Evolutionary conservation across 371 early-diverging fungal species (phyloP), one percentile per base, ranked within the genome.

Genomic region (Circinella minor): DNA sequence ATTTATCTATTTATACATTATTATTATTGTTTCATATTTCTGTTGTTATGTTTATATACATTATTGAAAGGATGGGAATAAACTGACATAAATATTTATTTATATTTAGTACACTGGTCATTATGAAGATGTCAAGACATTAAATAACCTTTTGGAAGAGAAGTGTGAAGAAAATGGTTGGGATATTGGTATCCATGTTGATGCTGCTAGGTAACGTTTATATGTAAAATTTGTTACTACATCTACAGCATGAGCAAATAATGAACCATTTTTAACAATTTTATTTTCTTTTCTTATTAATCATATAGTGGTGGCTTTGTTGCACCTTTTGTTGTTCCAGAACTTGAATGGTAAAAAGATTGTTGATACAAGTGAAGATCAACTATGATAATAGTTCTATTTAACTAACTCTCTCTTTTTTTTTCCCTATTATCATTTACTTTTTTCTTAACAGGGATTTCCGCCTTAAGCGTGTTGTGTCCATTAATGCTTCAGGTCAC

Each of bases 401-500:
- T 43, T 43, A 43, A 9, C 11, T 43, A 43, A 9, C 43, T 3
- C 43, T 11, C 6, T 43, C 11, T 9, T 43, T 43, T 43, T 43
- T 43, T 43, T 39, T 39, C 9, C 43, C 3, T 43, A 11, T 43
- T 27, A 27, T 27, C 27, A 27, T 27, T 27, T 27, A 2, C 27
- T 27, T 27, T 27, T 27, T 27, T 2, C 27, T 27, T 2, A 27
- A 43, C 34, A 76, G 80, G 83, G 83, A 83, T 69, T 94, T 93
- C 77, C 79, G 88, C n/a, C 78, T 92, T 38, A 81, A 81, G 14
- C 88, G 81, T 14, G 92, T 92, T 7, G 83, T 81, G 7, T 88
- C 88, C 4, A 93, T 93, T 79, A 92, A 91, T 71, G 85, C 83
- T 14, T 87, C 87, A 69, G 92, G 92, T 39, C 93, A 93, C 83